These are phyloP conservation scores for Conoideocrella luteorostrata DNA, from an alignment of 2,329 filamentous ascomycete genomes.

Conservation along the genomic window DNA sequence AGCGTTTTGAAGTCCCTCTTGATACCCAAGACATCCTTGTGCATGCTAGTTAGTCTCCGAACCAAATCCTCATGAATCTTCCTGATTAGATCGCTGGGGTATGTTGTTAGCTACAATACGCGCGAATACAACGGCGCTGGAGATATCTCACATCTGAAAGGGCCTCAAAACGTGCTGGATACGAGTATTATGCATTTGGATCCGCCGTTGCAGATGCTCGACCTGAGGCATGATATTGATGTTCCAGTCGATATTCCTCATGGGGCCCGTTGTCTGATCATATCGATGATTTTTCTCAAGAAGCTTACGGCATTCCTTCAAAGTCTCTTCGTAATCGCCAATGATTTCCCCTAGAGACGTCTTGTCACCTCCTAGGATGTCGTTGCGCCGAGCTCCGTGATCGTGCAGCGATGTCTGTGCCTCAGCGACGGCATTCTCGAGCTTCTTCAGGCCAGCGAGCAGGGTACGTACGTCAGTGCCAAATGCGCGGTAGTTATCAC, in stretches of 20 bases:
- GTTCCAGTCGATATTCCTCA: slow-evolving; percentile 22
- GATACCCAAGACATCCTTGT: background rate
- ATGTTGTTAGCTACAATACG: slow-evolving; percentile 6
- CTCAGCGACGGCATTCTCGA: slow-evolving; percentile 1
- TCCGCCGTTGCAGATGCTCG: slow-evolving; percentile 16
- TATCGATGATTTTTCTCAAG: slow-evolving; percentile 17
- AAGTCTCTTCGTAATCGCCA: slow-evolving; percentile 19
- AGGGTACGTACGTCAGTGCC: slow-evolving; percentile 6
- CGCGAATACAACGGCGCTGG: slow-evolving; percentile 3
- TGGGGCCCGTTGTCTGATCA: slow-evolving; percentile 10
- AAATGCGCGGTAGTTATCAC: slow-evolving; percentile 8
- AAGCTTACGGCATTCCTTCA: slow-evolving; percentile 17
- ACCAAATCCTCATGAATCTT: slow-evolving; percentile 15
- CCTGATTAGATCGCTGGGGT: slow-evolving; percentile 13
- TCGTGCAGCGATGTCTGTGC: background rate
- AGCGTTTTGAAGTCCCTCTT: background rate
- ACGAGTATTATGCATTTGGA: slow-evolving; percentile 19
- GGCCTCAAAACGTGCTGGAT: slow-evolving; percentile 18
- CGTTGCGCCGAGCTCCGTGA: background rate
- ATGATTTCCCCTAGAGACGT: slow-evolving; percentile 17
- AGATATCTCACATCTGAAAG: slow-evolving; percentile 20
- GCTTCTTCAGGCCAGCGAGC: background rate
- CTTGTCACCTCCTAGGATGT: slow-evolving; percentile 14
- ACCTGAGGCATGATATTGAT: slow-evolving; percentile 17
- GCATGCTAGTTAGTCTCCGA: slow-evolving; percentile 12